A percentile compares a stretch with the other conserved stretches of the same genome.
Evolutionary conservation across 768 basidiomycete genomes (phyloP).

Genomic region (Lepiota subincarnata): DNA sequence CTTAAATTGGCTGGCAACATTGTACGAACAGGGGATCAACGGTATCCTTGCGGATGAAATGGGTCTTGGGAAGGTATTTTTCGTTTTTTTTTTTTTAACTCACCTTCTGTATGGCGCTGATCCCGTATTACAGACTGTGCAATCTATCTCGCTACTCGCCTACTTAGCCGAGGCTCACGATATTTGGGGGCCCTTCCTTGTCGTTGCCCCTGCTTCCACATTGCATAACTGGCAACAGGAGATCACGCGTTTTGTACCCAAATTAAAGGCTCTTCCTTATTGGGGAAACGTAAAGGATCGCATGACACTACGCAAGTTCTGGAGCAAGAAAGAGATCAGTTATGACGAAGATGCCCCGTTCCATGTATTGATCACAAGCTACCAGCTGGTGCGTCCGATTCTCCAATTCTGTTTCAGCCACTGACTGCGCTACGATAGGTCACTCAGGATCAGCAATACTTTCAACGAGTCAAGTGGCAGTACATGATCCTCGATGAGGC

Average conservation of each 20-base stretch:
- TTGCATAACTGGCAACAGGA: slow-evolving; percentile 99
- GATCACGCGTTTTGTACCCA: slow-evolving; percentile 90
- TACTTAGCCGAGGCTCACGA: slow-evolving; percentile 97
- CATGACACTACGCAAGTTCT: slow-evolving; percentile 90
- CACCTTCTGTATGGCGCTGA: background rate
- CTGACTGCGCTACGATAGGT: slow-evolving; percentile 44
- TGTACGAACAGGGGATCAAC: slow-evolving; percentile 99
- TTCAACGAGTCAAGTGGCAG: slow-evolving; percentile 97
- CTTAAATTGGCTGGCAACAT: slow-evolving; percentile 93
- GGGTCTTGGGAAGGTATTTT: slow-evolving; percentile 81
- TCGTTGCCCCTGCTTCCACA: slow-evolving; percentile 95
- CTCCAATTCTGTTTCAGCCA: background rate
- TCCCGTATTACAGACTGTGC: slow-evolving; percentile 68
- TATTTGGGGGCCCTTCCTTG: slow-evolving; percentile 99
- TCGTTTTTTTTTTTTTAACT: slow-evolving; percentile 2
- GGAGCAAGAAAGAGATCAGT: slow-evolving; percentile 96
- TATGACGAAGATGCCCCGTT: slow-evolving; percentile 95
- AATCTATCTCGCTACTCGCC: slow-evolving; percentile 93
- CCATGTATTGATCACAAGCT: slow-evolving; percentile 95
- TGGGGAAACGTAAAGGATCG: slow-evolving; percentile 99
- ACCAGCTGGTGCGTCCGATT: slow-evolving; percentile 72
- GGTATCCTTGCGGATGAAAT: slow-evolving; percentile 99
- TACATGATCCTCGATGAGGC: slow-evolving; percentile 99
- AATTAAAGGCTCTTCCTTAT: slow-evolving; percentile 91
- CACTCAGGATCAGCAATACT: slow-evolving; percentile 96